These are phyloP conservation scores for Pichia sp. DNA, from an alignment of 1,139 yeast genomes.

Conservation along the genomic window DNA sequence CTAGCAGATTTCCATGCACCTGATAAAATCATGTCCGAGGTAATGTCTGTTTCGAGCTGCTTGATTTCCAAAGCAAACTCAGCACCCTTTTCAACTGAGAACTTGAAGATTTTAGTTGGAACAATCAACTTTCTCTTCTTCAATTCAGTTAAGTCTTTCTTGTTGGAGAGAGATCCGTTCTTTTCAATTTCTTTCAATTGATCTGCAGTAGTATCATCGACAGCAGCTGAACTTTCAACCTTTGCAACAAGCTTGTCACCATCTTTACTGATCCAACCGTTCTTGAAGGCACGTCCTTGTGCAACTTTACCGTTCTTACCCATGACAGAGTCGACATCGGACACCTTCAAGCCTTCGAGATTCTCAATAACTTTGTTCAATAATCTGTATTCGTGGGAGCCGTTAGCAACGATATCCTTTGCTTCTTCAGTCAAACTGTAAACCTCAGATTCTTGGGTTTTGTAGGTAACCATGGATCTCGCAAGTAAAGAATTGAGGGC, in stretches of 20 bases:
- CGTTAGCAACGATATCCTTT: slow-evolving; percentile 63
- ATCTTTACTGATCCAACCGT: slow-evolving; percentile 90
- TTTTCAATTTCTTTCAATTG: slow-evolving; percentile 52
- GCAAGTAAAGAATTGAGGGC: slow-evolving; percentile 84
- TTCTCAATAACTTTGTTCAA: slow-evolving; percentile 68
- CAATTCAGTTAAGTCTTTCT: slow-evolving; percentile 70
- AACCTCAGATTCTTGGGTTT: slow-evolving; percentile 65
- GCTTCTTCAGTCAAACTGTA: slow-evolving; percentile 83
- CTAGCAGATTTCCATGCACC: slow-evolving; percentile 79
- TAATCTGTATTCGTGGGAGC: slow-evolving; percentile 87
- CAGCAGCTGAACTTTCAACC: slow-evolving; percentile 34
- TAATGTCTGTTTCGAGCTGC: slow-evolving; percentile 85
- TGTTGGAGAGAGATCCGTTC: slow-evolving; percentile 44
- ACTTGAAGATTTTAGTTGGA: slow-evolving; percentile 69
- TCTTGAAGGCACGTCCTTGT: slow-evolving; percentile 97
- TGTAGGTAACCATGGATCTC: slow-evolving; percentile 70
- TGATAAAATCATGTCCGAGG: slow-evolving; percentile 78
- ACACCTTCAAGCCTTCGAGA: slow-evolving; percentile 72
- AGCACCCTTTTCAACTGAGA: slow-evolving; percentile 68
- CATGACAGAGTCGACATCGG: slow-evolving; percentile 70
- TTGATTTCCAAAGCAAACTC: slow-evolving; percentile 78
- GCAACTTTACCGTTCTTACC: slow-evolving; percentile 87
- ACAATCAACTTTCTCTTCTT: slow-evolving; percentile 86
- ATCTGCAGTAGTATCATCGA: slow-evolving; percentile 61
- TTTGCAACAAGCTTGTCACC: slow-evolving; percentile 69